Percentiles rank a stretch among this genome's conserved stretches.
Conservation (phyloP, 2,329 filamentous ascomycete genomes). For the Aspergillus ibericus region DNA sequence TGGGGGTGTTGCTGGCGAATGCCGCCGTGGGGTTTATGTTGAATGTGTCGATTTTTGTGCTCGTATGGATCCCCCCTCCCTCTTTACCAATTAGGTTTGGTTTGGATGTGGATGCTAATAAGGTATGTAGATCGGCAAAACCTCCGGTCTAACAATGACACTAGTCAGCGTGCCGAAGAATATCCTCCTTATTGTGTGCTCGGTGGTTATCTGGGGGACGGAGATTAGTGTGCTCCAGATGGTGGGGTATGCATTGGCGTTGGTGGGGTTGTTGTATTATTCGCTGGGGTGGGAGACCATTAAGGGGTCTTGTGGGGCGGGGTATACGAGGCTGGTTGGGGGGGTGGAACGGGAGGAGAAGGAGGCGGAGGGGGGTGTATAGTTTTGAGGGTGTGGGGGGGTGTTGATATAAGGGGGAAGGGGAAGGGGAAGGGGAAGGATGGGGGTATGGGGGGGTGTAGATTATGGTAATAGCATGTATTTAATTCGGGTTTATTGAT, state of each 20-base stretch:
- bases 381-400: too few relatives aligned
- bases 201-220: slow-evolving; percentile 73
- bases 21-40: slow-evolving; percentile 73
- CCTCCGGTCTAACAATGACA: slow-evolving; percentile 77
- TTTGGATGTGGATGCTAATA: too few relatives aligned
- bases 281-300: slow-evolving; percentile 58
- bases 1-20: slow-evolving; percentile 65
- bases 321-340: neutral
- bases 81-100: too few relatives aligned
- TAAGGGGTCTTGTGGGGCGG: neutral
- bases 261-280: slow-evolving; percentile 62
- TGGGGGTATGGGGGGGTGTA: too few relatives aligned
- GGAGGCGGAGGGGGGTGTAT: slow-evolving; percentile 1
- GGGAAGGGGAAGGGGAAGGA: too few relatives aligned
- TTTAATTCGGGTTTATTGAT: too few relatives aligned
- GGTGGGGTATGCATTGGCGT: slow-evolving; percentile 67
- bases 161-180: slow-evolving; percentile 84
- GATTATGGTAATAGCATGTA: too few relatives aligned
- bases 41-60: slow-evolving; percentile 76
- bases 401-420: too few relatives aligned
- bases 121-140: slow-evolving; percentile 82
- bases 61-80: slow-evolving; percentile 57
- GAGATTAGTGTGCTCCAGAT: slow-evolving; percentile 66
- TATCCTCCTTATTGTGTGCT: slow-evolving; percentile 72
- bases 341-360: neutral